These are phyloP conservation scores for Rutstroemia sp. DNA, from an alignment of 2,329 filamentous ascomycete genomes.

Conservation along the genomic window DNA sequence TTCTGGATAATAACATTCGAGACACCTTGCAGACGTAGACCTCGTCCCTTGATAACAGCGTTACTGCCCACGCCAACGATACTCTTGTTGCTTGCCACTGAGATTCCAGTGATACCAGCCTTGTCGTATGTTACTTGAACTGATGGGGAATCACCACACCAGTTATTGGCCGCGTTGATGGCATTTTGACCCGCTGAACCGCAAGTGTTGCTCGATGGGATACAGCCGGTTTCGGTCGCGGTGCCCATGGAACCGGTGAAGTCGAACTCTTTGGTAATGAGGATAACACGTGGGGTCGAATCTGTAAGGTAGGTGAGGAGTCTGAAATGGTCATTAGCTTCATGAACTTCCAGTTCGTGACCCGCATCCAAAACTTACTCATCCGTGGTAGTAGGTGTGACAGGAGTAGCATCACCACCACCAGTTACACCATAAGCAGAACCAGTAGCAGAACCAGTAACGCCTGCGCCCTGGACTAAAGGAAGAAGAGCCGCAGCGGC, in stretches of 20 bases:
- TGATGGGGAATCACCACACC: conserved; percentile 6
- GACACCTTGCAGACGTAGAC: conserved; percentile 19
- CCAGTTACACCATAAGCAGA: conserved; percentile 36
- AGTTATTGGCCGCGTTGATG: conserved; percentile 10
- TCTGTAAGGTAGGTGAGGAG: conserved; percentile 49
- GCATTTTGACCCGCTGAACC: conserved; percentile 11
- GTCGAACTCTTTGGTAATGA: conserved; percentile 42
- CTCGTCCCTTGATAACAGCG: conserved; percentile 21
- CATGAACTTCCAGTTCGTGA: neutral
- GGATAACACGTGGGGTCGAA: conserved; percentile 45
- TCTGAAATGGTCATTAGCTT: conserved; percentile 35
- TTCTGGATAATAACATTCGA: conserved; percentile 25
- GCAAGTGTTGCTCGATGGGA: conserved; percentile 10
- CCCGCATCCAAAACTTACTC: neutral
- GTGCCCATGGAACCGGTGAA: conserved; percentile 14
- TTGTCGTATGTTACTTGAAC: conserved; percentile 10
- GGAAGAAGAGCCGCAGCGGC: neutral
- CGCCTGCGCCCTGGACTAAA: neutral
- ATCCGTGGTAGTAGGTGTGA: conserved; percentile 19
- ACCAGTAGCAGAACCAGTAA: conserved; percentile 2
- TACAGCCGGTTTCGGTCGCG: conserved; percentile 5
- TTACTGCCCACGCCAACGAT: conserved; percentile 20
- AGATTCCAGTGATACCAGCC: conserved; percentile 18
- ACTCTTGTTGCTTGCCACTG: conserved; percentile 24
- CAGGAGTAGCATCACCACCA: conserved; percentile 45